These are phyloP conservation scores for Karstenula rhodostoma DNA, from an alignment of 2,329 filamentous ascomycete species.

Conservation along the genomic window DNA sequence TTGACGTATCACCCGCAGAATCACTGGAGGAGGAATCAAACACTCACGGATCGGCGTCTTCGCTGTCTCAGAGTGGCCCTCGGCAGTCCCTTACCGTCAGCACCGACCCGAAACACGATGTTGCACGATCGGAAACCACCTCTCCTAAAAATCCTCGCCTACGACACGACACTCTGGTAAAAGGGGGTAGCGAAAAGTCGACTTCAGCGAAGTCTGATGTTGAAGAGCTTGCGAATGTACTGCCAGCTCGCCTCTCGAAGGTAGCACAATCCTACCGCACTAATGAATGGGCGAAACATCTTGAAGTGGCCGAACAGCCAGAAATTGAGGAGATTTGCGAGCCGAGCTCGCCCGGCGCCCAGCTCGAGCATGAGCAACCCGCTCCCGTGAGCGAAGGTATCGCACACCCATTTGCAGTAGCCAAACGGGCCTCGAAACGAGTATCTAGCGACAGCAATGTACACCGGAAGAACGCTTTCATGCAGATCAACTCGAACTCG, in stretches of 20 bases:
- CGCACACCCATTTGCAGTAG: conserved; percentile 27
- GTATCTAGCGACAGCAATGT: conserved; percentile 32
- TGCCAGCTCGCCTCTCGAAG: conserved; percentile 77
- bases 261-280: conserved; percentile 85
- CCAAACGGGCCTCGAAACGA: conserved; percentile 33
- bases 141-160: conserved; percentile 24
- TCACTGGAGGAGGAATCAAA: neutral
- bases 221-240: conserved; percentile 58
- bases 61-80: conserved; percentile 6
- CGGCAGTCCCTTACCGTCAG: conserved; percentile 38
- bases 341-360: conserved; percentile 53
- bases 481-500: conserved; percentile 34
- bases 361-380: conserved; percentile 59
- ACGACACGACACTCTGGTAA: conserved; percentile 30
- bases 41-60: neutral
- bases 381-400: conserved; percentile 57
- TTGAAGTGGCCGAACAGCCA: conserved; percentile 78
- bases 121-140: conserved; percentile 17
- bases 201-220: conserved; percentile 54
- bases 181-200: conserved; percentile 31
- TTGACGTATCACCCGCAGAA: neutral
- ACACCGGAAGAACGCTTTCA: conserved; percentile 28
- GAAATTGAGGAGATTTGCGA: conserved; percentile 68
- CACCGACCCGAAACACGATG: conserved; percentile 41
- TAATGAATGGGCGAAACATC: conserved; percentile 95